Percentiles rank a stretch among this genome's conserved stretches.
These are phyloP conservation scores for Aegilops longissima DNA, from an alignment of 176 grass and related monocot species.

Conservation along the genomic window DNA sequence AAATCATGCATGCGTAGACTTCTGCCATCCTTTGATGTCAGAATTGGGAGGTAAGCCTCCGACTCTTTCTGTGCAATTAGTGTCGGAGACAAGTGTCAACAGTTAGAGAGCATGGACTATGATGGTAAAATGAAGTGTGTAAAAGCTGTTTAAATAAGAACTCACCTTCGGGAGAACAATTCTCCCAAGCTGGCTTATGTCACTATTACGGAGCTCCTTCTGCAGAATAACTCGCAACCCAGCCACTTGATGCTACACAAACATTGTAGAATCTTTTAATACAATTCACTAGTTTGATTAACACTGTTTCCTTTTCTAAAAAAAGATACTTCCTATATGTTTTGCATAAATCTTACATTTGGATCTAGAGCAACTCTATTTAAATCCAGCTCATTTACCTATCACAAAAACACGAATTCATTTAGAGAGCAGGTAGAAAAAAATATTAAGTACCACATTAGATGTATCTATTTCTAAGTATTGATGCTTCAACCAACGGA, in stretches of 20 bases:
- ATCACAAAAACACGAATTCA: constrained; percentile 30
- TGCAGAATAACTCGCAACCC: constrained; percentile 76
- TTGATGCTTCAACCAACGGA: background rate
- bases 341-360: constrained; percentile 67
- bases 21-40: constrained; percentile 70
- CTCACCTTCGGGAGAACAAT: constrained; percentile 93
- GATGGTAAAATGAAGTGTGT: background rate
- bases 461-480: background rate
- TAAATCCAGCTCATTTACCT: constrained; percentile 69
- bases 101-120: constrained; percentile 8
- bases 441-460: background rate
- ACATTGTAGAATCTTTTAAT: constrained; percentile 44
- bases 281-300: constrained; percentile 1
- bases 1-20: constrained; percentile 81
- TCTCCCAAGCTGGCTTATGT: constrained; percentile 80
- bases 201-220: constrained; percentile 88
- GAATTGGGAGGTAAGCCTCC: constrained; percentile 68
- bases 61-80: constrained; percentile 71
- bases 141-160: constrained; percentile 22
- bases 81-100: constrained; percentile 1
- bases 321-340: constrained; percentile 1
- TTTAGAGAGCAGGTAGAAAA: constrained; percentile 15
- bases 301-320: constrained; percentile 8
- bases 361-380: constrained; percentile 62
- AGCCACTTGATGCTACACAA: constrained; percentile 57